Percentiles rank a stretch among this genome's conserved stretches.
phyloP scores from a whole-genome alignment of 805 yeast genomes.

The Candida tallmaniae region DNA sequence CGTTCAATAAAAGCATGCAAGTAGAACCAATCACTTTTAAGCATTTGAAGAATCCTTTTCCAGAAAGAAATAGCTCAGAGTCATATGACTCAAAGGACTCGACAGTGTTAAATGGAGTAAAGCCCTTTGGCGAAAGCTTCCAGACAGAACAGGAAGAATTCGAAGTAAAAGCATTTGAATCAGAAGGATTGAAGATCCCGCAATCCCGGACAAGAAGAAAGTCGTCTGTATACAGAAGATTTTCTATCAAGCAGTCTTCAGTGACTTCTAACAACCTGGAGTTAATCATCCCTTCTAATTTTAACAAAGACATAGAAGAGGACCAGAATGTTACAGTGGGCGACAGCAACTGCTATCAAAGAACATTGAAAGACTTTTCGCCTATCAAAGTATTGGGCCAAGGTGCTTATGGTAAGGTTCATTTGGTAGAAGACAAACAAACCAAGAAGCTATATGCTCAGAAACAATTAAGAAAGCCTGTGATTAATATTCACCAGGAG shows the following conservation, averaged over 20 bases:
- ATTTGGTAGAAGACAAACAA: conserved; percentile 33
- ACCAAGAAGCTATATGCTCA: conserved; percentile 40
- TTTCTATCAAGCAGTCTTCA: conserved; percentile 10
- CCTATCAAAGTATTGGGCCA: conserved; percentile 41
- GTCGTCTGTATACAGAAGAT: conserved; percentile 12
- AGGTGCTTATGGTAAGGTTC: conserved; percentile 43
- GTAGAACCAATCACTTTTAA: no score
- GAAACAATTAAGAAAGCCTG: conserved; percentile 38
- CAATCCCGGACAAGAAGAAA: conserved; percentile 7
- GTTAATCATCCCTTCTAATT: conserved; percentile 10
- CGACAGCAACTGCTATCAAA: background rate
- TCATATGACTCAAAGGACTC: no score
- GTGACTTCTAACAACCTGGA: conserved; percentile 10
- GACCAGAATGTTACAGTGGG: background rate
- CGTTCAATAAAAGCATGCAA: no score
- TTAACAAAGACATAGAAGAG: conserved; percentile 6
- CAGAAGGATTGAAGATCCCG: background rate
- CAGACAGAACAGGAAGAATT: background rate
- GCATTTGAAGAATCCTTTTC: no score
- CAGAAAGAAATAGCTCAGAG: no score
- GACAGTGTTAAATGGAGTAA: background rate
- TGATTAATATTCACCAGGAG: conserved; percentile 25
- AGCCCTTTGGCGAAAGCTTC: background rate
- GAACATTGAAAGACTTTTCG: conserved; percentile 25
- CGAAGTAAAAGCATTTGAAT: conserved; percentile 2